Base-by-base conservation (phyloP, 306 rosid species). In the Leucaena leucocephala region DNA sequence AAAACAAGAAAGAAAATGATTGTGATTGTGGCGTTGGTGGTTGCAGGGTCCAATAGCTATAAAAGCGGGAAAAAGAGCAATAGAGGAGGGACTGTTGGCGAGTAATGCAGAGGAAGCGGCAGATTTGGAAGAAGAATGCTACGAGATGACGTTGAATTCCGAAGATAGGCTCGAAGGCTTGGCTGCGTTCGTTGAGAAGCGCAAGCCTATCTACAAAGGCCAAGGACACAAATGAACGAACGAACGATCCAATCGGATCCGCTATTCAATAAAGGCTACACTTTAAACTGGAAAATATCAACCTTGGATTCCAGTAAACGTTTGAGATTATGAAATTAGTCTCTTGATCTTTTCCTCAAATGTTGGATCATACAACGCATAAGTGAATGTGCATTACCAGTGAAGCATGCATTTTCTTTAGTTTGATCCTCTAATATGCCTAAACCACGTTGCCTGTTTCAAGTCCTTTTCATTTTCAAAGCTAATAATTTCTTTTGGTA, bases 151-250 rank as follows among this genome's bases (percentile, higher is more conserved):
- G 40, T 80, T 89, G 83, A 63, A 85, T 68, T 85, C 96, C 17
- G 75, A 74, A 78, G 96, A 91, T 74, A 84, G 91, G 4, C 78
- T 89, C 78, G 93, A 91, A 85, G 91, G 90, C 72, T 80, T 91
- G 58, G 75, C 84, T 42, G 96, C 95, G 11, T 88, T 88, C 46
- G 83, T 89, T 34, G 95, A 90, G 89, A 90, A 88, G 85, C 84
- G 95, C 9, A 85, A 88, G 80, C 91, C 95, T 10, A 84, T 62
- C 73, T 88, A 88, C 57, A 66, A 22, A 0, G 95, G 95, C 58
- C 82, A 82, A 74, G 87, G 78, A 8, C 27, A 27, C 1, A 27
- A 7, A 54, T 6, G 36, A 58, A 54, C 7, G 36, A 58, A 58
- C 1, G 50, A 2, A 27, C 27, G 27, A 27, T 27, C 27, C 27